These are phyloP conservation scores for Silene noctiflora DNA, from an alignment of 179 eudicot species.

Conservation along the genomic window DNA sequence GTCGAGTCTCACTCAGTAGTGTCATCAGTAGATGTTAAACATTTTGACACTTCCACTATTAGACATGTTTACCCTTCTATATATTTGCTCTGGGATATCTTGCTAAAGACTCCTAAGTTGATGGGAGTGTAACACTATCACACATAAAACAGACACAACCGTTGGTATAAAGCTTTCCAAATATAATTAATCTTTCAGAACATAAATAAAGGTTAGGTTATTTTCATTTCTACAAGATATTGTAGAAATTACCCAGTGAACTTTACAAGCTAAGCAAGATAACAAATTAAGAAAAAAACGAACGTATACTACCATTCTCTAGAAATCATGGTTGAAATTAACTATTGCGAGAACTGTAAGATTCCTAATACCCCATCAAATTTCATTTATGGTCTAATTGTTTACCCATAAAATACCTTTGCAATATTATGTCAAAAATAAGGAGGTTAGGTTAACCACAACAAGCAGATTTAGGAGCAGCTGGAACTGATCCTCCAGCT, in stretches of 20 bases:
- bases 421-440: constrained; percentile 12
- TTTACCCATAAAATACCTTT: not conserved
- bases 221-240: constrained; percentile 20
- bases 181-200: not conserved
- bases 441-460: constrained; percentile 31
- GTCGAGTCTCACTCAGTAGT: too few species aligned
- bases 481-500: constrained; percentile 23
- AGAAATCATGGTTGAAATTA: constrained; percentile 25
- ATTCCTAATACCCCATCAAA: too few species aligned
- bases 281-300: too few species aligned
- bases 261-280: not conserved
- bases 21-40: too few species aligned
- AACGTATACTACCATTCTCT: constrained; percentile 17
- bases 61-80: too few species aligned
- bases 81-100: too few species aligned
- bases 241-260: constrained; percentile 18
- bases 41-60: too few species aligned
- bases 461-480: constrained; percentile 38
- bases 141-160: too few species aligned
- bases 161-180: too few species aligned
- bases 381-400: not conserved
- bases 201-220: not conserved
- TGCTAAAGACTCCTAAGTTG: too few species aligned
- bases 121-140: too few species aligned
- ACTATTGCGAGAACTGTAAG: not conserved